Conservation (phyloP, 1,284 basidiomycete genomes). For the Apiotrichum brassicae region DNA sequence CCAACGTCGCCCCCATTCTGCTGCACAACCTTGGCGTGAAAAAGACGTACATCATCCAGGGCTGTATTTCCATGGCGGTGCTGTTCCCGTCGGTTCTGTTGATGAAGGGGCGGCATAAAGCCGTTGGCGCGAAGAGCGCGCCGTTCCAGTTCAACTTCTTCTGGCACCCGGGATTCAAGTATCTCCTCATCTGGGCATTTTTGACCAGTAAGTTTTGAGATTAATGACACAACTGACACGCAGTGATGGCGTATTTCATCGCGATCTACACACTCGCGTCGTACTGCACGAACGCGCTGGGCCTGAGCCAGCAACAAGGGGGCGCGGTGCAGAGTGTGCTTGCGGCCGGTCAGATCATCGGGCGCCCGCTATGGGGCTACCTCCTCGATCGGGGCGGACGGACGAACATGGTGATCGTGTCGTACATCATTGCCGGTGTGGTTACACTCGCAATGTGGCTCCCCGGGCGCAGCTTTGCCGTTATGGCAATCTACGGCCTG, state of each 20-base stretch:
- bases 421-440: constrained; percentile 44
- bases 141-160: constrained; percentile 12
- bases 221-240: neutral
- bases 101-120: constrained; percentile 36
- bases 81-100: constrained; percentile 40
- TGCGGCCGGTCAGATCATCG: constrained; percentile 48
- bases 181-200: constrained; percentile 12
- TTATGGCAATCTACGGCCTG: constrained; percentile 47
- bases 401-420: constrained; percentile 45
- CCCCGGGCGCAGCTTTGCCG: constrained; percentile 40
- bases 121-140: constrained; percentile 19
- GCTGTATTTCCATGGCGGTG: constrained; percentile 39
- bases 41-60: constrained; percentile 44
- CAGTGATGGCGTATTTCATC: constrained; percentile 48
- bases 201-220: constrained; percentile 10
- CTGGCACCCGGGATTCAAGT: constrained; percentile 16
- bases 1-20: constrained; percentile 38
- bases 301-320: constrained; percentile 46
- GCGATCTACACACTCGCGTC: constrained; percentile 49
- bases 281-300: constrained; percentile 46
- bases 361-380: constrained; percentile 46
- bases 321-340: constrained; percentile 48
- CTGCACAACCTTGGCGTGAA: constrained; percentile 38
- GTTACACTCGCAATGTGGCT: constrained; percentile 48
- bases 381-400: constrained; percentile 45